Percentiles rank a stretch among this genome's conserved stretches.
These are phyloP conservation scores for Fusarium succisae DNA, from an alignment of 2,329 filamentous ascomycete species.

Conservation along the genomic window DNA sequence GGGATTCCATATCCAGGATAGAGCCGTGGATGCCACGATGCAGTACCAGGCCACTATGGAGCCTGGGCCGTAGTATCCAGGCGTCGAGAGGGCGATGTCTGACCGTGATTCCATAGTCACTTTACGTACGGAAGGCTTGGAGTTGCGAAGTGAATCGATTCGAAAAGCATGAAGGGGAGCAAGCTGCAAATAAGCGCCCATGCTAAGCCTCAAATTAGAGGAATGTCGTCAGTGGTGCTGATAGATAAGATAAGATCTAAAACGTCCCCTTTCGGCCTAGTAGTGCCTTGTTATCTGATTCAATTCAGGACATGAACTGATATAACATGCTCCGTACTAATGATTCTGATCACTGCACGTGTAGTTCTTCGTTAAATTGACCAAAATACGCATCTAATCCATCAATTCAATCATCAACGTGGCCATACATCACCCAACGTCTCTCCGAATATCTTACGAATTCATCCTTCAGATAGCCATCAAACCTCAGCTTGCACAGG, in stretches of 20 bases:
- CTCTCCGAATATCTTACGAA: accelerated
- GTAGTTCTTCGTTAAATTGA: too few relatives aligned
- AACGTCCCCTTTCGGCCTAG: background rate
- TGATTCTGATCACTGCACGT: too few relatives aligned
- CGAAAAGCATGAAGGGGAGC: accelerated
- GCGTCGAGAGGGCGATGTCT: background rate
- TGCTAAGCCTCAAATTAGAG: background rate
- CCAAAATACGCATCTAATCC: too few relatives aligned
- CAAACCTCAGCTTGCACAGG: accelerated
- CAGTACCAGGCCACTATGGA: background rate
- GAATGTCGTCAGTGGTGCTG: background rate
- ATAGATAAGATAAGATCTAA: background rate
- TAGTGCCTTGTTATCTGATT: background rate
- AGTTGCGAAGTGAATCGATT: accelerated
- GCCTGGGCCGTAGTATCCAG: background rate
- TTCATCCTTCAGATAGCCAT: background rate
- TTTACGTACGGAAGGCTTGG: background rate
- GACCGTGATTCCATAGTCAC: accelerated
- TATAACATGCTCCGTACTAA: accelerated
- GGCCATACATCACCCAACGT: accelerated
- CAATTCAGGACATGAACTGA: background rate
- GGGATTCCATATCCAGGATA: background rate
- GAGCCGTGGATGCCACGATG: background rate
- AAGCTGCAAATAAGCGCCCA: background rate
- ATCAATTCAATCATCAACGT: background rate